Evolutionary conservation across 2,329 filamentous ascomycete genomes (phyloP), one percentile per base, ranked within the genome.

Genomic region (Coniochaeta pulveracea): DNA sequence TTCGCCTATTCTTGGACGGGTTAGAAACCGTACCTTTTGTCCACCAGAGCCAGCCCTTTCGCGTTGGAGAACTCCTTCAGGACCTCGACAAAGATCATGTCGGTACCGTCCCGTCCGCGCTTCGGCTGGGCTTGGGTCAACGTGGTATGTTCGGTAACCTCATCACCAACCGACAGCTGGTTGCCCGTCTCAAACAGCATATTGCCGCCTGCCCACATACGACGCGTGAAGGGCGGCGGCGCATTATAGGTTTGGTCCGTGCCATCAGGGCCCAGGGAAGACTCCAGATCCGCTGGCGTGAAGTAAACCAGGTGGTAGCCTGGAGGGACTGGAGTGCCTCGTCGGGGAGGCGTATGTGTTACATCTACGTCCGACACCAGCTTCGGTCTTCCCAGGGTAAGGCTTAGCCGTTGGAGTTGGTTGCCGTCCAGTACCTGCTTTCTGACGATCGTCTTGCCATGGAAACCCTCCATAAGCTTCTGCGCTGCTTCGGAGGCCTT

Each of bases 171-270:
- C 2, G 58, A 55, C 37, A 79, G 47, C 12, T 49, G 40, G 33
- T 15, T 7, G 25, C 35, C 14, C 14, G 43, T 18, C 10, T 24
- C 45, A 71, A 72, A 77, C 10, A 50, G 47, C 51, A 80, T 69
- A 36, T 61, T 57, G 1, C 76, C 76, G 2, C 75, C 76, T 0
- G 76, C 76, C 76, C 76, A 80, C 76, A 80, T 80, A 10, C 76
- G 61, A 19, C 75, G 54, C 2, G 72, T 76, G 37, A 78, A 80
- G 0, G 74, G 74, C 3, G 54, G 39, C 0, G 69, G 61, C 0
- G 74, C 66, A 42, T 77, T 80, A 47, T 72, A 79, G 0, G 66
- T 66, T 1, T 47, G 54, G 51, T 80, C 76, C 0, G 70, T 76
- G 10, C 76, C 76, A 47, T 81, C 76, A 0, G 48, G 39, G 0